Conservation (phyloP, 352 stramenopile genomes). For the Chloridella minuta region DNA sequence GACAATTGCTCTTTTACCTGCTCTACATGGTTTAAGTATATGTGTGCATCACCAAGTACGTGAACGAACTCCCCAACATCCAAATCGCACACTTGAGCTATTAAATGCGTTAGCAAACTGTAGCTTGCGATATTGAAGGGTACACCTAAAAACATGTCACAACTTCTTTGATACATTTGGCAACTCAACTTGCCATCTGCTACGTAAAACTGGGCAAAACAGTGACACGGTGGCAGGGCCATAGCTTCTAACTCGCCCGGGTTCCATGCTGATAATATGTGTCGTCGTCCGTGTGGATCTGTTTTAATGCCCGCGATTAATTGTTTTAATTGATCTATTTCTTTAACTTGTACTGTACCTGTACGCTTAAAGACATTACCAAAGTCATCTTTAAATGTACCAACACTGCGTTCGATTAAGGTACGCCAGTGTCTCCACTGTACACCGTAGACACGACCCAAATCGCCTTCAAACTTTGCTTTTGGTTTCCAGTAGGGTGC, state of each 20-base stretch:
- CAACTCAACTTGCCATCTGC: constrained; percentile 45
- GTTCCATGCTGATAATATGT: constrained; percentile 97
- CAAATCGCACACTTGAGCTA: constrained; percentile 57
- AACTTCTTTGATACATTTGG: constrained; percentile 92
- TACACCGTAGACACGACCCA: constrained; percentile 61
- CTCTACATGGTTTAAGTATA: constrained; percentile 97
- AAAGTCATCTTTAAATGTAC: too few relatives aligned
- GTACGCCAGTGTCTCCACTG: constrained; percentile 98
- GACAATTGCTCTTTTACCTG: constrained; percentile 70
- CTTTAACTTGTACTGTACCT: constrained; percentile 80
- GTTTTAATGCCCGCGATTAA: constrained; percentile 86
- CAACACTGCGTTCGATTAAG: background rate
- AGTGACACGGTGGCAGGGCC: constrained; percentile 91
- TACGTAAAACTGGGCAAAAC: constrained; percentile 43
- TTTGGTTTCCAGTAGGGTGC: constrained; percentile 5
- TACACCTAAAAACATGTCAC: constrained; percentile 94
- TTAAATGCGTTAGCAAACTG: constrained; percentile 67
- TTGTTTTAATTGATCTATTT: constrained; percentile 80
- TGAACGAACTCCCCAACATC: constrained; percentile 86
- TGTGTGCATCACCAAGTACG: constrained; percentile 89
- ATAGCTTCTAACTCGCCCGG: constrained; percentile 56
- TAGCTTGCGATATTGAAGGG: constrained; percentile 99
- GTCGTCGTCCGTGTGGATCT: constrained; percentile 78
- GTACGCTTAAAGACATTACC: constrained; percentile 67
- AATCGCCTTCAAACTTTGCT: constrained; percentile 59